These are phyloP conservation scores for Auricularia cornea DNA, from an alignment of 768 basidiomycete genomes.

Conservation along the genomic window DNA sequence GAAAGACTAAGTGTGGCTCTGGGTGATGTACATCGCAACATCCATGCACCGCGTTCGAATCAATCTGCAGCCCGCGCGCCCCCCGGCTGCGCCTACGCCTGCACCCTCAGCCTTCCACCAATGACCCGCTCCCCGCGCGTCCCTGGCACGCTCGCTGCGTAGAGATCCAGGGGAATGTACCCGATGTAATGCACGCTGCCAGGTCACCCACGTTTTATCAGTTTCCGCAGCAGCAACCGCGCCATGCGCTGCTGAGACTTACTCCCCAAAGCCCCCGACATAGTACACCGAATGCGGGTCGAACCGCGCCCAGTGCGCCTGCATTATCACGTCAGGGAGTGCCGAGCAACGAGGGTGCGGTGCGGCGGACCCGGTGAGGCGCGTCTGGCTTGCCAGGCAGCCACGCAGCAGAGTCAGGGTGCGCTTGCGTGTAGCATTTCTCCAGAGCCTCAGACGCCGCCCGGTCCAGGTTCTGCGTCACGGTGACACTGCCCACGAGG, in stretches of 20 bases:
- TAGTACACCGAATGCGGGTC: slow-evolving; percentile 45
- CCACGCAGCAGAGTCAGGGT: slow-evolving; percentile 47
- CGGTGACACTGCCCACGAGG: slow-evolving; percentile 40
- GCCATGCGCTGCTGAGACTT: slow-evolving; percentile 14
- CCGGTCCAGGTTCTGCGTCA: slow-evolving; percentile 27
- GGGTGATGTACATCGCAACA: no score
- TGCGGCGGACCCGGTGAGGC: neutral
- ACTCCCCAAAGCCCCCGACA: slow-evolving; percentile 48
- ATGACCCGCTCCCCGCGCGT: neutral
- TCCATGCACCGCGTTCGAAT: no score
- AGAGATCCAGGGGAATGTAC: slow-evolving; percentile 38
- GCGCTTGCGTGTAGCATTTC: slow-evolving; percentile 16
- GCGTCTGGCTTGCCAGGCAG: slow-evolving; percentile 37
- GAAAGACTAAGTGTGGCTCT: no score
- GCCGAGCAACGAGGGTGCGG: neutral
- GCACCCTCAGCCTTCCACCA: neutral
- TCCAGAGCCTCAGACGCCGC: slow-evolving; percentile 23
- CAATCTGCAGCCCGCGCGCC: no score
- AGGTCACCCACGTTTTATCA: neutral
- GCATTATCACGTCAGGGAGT: neutral
- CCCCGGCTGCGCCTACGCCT: neutral
- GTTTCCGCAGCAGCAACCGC: neutral
- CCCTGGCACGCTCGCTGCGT: slow-evolving; percentile 19
- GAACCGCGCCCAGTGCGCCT: slow-evolving; percentile 50
- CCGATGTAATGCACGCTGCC: slow-evolving; percentile 42